A percentile compares a stretch with the other conserved stretches of the same genome.
These are phyloP conservation scores for Monosporascus sp. DNA, from an alignment of 2,329 filamentous ascomycete species.

Conservation along the genomic window DNA sequence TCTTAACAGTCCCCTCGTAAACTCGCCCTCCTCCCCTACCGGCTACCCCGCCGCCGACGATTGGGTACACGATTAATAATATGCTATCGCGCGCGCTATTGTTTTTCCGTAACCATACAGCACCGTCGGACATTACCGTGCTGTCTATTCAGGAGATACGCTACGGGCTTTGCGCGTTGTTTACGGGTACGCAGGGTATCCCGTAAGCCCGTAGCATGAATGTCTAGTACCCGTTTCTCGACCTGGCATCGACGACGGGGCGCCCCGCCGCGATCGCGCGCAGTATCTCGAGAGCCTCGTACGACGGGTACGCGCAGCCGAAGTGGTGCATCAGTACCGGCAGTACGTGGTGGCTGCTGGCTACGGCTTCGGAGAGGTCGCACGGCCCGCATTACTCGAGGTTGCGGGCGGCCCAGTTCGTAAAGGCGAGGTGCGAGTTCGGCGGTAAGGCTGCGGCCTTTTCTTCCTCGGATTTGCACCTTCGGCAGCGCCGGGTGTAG, in stretches of 20 bases:
- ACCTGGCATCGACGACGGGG: conserved; percentile 61
- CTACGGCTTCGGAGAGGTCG: conserved; percentile 40
- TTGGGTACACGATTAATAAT: conserved; percentile 67
- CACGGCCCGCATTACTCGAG: conserved; percentile 63
- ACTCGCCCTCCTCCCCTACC: conserved; percentile 59
- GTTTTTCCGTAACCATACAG: conserved; percentile 44
- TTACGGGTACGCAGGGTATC: conserved; percentile 50
- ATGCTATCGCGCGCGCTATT: conserved; percentile 49
- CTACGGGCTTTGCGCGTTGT: conserved; percentile 65
- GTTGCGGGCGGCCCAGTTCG: conserved; percentile 58
- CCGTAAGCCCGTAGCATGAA: conserved; percentile 60
- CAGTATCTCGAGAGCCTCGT: conserved; percentile 60
- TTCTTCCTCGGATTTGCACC: conserved; percentile 37
- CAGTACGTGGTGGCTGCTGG: conserved; percentile 60
- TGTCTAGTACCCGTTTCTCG: conserved; percentile 72
- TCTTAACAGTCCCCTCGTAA: conserved; percentile 57
- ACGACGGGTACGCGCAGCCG: conserved; percentile 65
- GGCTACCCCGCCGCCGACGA: conserved; percentile 60
- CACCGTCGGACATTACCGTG: conserved; percentile 58
- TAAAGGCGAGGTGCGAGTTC: conserved; percentile 67
- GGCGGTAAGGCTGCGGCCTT: conserved; percentile 11
- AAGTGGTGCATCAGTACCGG: conserved; percentile 77
- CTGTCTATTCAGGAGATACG: conserved; percentile 64
- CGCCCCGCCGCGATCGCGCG: conserved; percentile 48
- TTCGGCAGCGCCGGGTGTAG: conserved; percentile 40